These are phyloP conservation scores for Larix kaempferi DNA, from an alignment of 75 land plant genomes.

Conservation along the genomic window DNA sequence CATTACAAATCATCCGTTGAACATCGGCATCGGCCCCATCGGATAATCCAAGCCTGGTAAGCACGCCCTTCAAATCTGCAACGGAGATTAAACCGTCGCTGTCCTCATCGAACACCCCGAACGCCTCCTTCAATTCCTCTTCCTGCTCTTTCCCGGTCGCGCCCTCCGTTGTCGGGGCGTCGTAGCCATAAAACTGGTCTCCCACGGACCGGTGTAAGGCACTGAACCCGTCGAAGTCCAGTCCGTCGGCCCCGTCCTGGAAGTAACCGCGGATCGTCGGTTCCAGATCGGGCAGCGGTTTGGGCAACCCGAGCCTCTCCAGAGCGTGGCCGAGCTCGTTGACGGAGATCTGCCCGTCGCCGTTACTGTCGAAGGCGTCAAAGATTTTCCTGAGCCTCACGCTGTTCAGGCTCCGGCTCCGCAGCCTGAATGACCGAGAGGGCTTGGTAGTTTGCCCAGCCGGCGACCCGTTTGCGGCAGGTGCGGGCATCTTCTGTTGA, in stretches of 20 bases:
- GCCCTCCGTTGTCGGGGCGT: not conserved
- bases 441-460: too few relatives aligned
- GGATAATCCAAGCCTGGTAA: slow-evolving; percentile 43
- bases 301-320: slow-evolving; percentile 48
- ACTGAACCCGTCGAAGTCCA: slow-evolving; percentile 58
- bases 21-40: slow-evolving; percentile 43
- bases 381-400: slow-evolving; percentile 68
- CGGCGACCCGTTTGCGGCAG: too few relatives aligned
- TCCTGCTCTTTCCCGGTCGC: slow-evolving; percentile 39
- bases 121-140: slow-evolving; percentile 63
- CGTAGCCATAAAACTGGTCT: slow-evolving; percentile 29
- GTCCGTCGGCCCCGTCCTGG: slow-evolving; percentile 23
- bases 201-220: slow-evolving; percentile 43
- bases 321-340: slow-evolving; percentile 62
- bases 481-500: too few relatives aligned
- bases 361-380: slow-evolving; percentile 74
- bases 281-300: slow-evolving; percentile 25
- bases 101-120: slow-evolving; percentile 73
- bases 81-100: slow-evolving; percentile 68
- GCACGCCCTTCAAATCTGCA: slow-evolving; percentile 32
- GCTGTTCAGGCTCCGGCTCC: slow-evolving; percentile 47
- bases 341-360: slow-evolving; percentile 63
- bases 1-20: slow-evolving; percentile 49
- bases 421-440: slow-evolving; percentile 53
- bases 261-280: slow-evolving; percentile 12